phyloP scores from a whole-genome alignment of 495 filamentous ascomycete genomes.

The Aspergillus funiculosus region DNA sequence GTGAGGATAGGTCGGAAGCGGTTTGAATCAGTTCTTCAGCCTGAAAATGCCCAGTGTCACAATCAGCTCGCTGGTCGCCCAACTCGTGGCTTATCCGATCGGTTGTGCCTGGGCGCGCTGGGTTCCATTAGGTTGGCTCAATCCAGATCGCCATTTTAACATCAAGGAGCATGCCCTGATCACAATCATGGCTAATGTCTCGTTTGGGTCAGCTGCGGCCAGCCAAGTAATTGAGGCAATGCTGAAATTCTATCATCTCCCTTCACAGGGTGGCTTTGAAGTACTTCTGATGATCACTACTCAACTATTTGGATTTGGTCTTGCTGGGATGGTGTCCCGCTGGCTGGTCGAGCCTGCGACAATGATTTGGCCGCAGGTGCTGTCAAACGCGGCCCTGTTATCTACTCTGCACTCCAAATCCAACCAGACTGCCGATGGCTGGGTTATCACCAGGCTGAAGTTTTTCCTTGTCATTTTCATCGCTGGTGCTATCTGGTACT shows the following conservation, averaged over 20 bases:
- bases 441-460: conserved; percentile 71
- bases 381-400: conserved; percentile 84
- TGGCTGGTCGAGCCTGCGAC: conserved; percentile 67
- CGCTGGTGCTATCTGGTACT: conserved; percentile 68
- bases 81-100: conserved; percentile 65
- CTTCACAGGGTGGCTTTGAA: conserved; percentile 62
- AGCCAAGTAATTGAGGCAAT: conserved; percentile 65
- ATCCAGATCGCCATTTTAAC: conserved; percentile 69
- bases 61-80: conserved; percentile 61
- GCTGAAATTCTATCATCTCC: conserved; percentile 61
- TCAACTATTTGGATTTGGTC: conserved; percentile 67
- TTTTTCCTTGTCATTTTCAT: conserved; percentile 74
- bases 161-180: conserved; percentile 77
- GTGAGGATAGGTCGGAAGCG: conserved; percentile 47
- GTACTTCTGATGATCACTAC: conserved; percentile 64
- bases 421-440: conserved; percentile 76
- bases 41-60: conserved; percentile 54
- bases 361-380: conserved; percentile 89
- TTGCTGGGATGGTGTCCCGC: conserved; percentile 56
- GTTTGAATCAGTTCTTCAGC: conserved; percentile 69
- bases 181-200: conserved; percentile 64
- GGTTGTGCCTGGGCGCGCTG: conserved; percentile 54
- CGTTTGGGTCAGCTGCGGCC: conserved; percentile 58
- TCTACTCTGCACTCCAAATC: conserved; percentile 78
- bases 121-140: conserved; percentile 53